A percentile compares a stretch with the other conserved stretches of the same genome.
These are phyloP conservation scores for Elsinoe fawcettii DNA, from an alignment of 2,329 filamentous ascomycete species.

Conservation along the genomic window DNA sequence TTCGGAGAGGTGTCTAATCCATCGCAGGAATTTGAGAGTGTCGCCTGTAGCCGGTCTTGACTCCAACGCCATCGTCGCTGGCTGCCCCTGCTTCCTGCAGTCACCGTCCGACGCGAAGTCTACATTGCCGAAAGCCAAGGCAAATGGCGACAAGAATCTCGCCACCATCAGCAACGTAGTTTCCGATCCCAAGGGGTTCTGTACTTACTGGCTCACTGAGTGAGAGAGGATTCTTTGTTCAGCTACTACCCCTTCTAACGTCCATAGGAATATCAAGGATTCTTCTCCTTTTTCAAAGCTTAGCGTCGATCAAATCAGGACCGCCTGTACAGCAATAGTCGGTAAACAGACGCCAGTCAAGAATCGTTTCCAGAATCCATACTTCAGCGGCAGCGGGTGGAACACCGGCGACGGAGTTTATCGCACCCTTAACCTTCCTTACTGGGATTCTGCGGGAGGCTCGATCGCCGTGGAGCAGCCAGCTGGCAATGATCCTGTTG, in stretches of 20 bases:
- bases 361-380: not conserved
- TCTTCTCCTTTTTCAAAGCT: not conserved
- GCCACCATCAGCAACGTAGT: not conserved
- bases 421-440: not conserved
- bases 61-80: too few species aligned
- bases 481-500: too few species aligned
- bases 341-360: not conserved
- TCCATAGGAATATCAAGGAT: not conserved
- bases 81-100: not conserved
- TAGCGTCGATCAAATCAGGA: not conserved
- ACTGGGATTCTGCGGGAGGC: not conserved
- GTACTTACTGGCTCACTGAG: not conserved
- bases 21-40: not conserved
- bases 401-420: not conserved
- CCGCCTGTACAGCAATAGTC: not conserved
- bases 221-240: too few species aligned
- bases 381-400: not conserved
- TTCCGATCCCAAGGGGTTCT: not conserved
- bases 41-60: not conserved
- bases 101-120: not conserved
- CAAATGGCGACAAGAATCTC: not conserved
- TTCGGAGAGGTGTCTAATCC: too few species aligned
- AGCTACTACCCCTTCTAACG: conserved; percentile 12
- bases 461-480: not conserved
- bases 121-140: not conserved